Evolutionary conservation across 345 rosid species (phyloP).

Genomic region (Populus tremula): DNA sequence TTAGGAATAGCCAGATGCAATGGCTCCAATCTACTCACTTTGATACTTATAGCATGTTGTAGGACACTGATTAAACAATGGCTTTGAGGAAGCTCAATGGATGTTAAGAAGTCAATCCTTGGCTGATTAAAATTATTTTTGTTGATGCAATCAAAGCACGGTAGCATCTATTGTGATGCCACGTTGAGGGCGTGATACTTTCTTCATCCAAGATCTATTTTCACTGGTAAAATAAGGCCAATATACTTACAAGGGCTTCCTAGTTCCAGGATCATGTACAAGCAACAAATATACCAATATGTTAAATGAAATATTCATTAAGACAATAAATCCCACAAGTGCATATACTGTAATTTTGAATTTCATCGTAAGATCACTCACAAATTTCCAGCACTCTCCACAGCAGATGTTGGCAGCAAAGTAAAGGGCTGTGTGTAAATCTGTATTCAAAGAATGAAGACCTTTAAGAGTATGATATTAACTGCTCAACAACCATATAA

Average conservation of each 20-base stretch:
- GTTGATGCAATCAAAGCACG: too few relatives aligned
- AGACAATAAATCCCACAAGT: not conserved
- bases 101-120: too few relatives aligned
- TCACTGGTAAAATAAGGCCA: too few relatives aligned
- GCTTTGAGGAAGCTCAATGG: too few relatives aligned
- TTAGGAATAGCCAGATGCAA: too few relatives aligned
- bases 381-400: conserved; percentile 79
- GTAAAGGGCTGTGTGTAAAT: conserved; percentile 65
- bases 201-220: too few relatives aligned
- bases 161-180: too few relatives aligned
- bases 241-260: not conserved
- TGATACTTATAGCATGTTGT: too few relatives aligned
- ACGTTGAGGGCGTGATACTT: too few relatives aligned
- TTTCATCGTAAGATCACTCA: conserved; percentile 35
- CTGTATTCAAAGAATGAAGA: conserved; percentile 33
- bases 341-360: not conserved
- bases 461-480: not conserved
- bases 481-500: not conserved
- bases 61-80: too few relatives aligned
- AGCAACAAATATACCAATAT: not conserved
- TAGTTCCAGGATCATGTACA: not conserved
- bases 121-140: too few relatives aligned
- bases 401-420: conserved; percentile 65
- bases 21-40: too few relatives aligned
- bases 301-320: not conserved